Percentiles rank a stretch among this genome's conserved stretches.
Evolutionary conservation across 1,139 yeast genomes (phyloP).

Genomic region (Martiniozyma asiatica): DNA sequence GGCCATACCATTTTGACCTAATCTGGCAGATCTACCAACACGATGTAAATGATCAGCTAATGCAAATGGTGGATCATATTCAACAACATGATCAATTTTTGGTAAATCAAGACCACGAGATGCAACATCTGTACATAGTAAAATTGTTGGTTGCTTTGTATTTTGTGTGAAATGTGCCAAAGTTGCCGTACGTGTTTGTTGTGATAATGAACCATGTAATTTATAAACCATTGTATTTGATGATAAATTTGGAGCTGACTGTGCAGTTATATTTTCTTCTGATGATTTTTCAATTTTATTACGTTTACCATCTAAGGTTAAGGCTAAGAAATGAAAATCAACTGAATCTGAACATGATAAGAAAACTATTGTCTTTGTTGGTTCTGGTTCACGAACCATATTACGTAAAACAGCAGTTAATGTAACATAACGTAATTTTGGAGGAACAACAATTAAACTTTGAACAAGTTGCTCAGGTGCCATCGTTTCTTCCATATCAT

Average conservation of each 20-base stretch:
- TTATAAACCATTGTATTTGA: slow-evolving; percentile 41
- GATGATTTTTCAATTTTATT: background rate
- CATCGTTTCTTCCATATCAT: slow-evolving; percentile 19
- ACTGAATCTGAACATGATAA: slow-evolving; percentile 93
- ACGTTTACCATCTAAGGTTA: slow-evolving; percentile 42
- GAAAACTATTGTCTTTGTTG: slow-evolving; percentile 64
- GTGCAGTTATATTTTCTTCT: slow-evolving; percentile 27
- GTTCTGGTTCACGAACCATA: slow-evolving; percentile 21
- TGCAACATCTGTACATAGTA: slow-evolving; percentile 87
- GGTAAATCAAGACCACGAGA: slow-evolving; percentile 95
- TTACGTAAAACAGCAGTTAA: slow-evolving; percentile 53
- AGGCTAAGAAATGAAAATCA: slow-evolving; percentile 73
- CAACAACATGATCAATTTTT: slow-evolving; percentile 89
- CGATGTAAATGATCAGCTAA: slow-evolving; percentile 88
- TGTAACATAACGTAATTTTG: slow-evolving; percentile 78
- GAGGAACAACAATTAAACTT: slow-evolving; percentile 71
- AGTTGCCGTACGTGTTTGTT: slow-evolving; percentile 70
- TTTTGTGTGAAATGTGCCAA: slow-evolving; percentile 48
- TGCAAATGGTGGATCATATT: slow-evolving; percentile 87
- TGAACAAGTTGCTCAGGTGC: slow-evolving; percentile 92
- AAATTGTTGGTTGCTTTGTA: slow-evolving; percentile 31
- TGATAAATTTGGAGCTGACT: slow-evolving; percentile 44
- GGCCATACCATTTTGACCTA: slow-evolving; percentile 74
- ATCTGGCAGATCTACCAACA: slow-evolving; percentile 96
- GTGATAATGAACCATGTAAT: slow-evolving; percentile 84